Percentiles rank a stretch among this genome's conserved stretches.
Evolutionary conservation across 2,329 filamentous ascomycete species (phyloP).

Genomic region (Colletotrichum zoysiae): DNA sequence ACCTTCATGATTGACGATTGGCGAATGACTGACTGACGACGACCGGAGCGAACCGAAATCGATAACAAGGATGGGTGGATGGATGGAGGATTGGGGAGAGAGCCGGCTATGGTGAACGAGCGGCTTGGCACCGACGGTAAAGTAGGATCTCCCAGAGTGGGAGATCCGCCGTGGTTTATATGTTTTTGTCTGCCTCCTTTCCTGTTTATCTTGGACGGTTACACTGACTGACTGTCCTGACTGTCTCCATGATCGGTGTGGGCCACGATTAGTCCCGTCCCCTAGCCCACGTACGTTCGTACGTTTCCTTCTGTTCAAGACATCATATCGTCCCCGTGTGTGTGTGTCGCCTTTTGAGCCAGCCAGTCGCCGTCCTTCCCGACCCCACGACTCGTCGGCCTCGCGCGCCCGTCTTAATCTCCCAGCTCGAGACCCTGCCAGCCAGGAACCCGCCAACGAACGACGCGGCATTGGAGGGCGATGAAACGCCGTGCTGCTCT

Average conservation of each 20-base stretch:
- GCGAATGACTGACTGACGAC: background rate
- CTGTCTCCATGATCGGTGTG: slow-evolving; percentile 24
- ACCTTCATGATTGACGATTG: slow-evolving; percentile 41
- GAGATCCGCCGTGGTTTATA: slow-evolving; percentile 39
- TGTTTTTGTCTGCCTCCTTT: slow-evolving; percentile 25
- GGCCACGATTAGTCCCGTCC: slow-evolving; percentile 24
- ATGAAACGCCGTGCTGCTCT: slow-evolving; percentile 34
- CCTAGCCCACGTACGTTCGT: slow-evolving; percentile 15
- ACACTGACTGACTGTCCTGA: too few relatives aligned
- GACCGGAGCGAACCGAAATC: background rate
- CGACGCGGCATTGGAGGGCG: slow-evolving; percentile 23
- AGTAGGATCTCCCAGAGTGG: slow-evolving; percentile 12
- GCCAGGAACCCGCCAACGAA: slow-evolving; percentile 34
- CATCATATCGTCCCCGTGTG: background rate
- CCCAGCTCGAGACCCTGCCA: slow-evolving; percentile 36
- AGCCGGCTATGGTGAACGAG: slow-evolving; percentile 18
- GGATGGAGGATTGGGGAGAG: slow-evolving; percentile 4
- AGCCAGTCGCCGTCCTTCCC: slow-evolving; percentile 27
- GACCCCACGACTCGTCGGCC: slow-evolving; percentile 36
- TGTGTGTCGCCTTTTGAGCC: slow-evolving; percentile 12
- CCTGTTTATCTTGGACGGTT: slow-evolving; percentile 17
- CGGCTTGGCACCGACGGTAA: slow-evolving; percentile 33
- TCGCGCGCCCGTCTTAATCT: slow-evolving; percentile 29
- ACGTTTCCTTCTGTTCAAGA: slow-evolving; percentile 23
- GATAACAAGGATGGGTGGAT: slow-evolving; percentile 15